Evolutionary conservation across 2,329 filamentous ascomycete species (phyloP).

Genomic region (Chaetomiaceae sp.): DNA sequence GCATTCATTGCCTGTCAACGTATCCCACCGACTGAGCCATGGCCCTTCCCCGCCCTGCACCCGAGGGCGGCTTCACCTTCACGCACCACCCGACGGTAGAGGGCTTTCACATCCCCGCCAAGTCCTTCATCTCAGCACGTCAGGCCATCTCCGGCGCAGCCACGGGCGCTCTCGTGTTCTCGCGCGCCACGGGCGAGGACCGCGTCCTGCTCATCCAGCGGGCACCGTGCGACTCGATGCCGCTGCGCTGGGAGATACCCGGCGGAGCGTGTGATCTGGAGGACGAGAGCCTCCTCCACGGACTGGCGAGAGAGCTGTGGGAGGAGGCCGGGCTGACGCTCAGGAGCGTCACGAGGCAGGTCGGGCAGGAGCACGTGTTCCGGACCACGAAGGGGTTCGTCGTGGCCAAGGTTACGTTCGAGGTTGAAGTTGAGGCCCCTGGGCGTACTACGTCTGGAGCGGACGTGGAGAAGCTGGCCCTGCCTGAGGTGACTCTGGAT

Average conservation of each 20-base stretch:
- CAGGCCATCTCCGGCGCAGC: constrained; percentile 21
- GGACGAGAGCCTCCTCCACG: constrained; percentile 33
- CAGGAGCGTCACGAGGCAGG: constrained; percentile 21
- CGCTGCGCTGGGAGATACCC: constrained; percentile 37
- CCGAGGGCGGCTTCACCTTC: constrained; percentile 22
- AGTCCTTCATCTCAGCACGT: constrained; percentile 20
- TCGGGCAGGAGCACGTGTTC: constrained; percentile 21
- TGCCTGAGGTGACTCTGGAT: constrained; percentile 26
- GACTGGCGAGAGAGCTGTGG: constrained; percentile 35
- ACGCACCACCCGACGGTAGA: constrained; percentile 19
- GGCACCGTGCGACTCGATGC: constrained; percentile 34
- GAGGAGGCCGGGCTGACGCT: constrained; percentile 36
- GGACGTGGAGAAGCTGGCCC: background rate
- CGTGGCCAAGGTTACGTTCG: constrained; percentile 26
- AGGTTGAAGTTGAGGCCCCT: constrained; percentile 21
- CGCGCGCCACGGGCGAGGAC: constrained; percentile 11
- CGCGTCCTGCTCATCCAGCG: constrained; percentile 36
- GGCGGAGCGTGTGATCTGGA: constrained; percentile 35
- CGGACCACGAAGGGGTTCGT: constrained; percentile 21
- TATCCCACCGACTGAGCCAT: too few relatives aligned
- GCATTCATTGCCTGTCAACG: too few relatives aligned
- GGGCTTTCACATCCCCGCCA: constrained; percentile 17
- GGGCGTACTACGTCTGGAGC: background rate
- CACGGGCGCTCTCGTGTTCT: constrained; percentile 28
- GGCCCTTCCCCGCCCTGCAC: constrained; percentile 7